Percentiles rank a stretch among this genome's conserved stretches.
These are phyloP conservation scores for Phytophthora vignae DNA, from an alignment of 352 stramenopile genomes.

Conservation along the genomic window DNA sequence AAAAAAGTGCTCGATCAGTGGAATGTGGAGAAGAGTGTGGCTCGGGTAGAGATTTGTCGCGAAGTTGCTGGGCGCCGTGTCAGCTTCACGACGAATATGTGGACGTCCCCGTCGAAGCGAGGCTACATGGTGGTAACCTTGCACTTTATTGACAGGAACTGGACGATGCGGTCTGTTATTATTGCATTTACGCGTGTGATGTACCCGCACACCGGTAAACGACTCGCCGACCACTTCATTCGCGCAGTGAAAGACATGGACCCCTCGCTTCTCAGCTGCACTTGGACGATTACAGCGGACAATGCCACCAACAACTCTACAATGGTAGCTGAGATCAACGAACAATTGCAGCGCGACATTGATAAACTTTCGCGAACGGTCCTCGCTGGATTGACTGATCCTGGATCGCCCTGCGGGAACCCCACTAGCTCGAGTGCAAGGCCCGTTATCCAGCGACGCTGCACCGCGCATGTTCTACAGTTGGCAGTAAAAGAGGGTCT, in stretches of 20 bases:
- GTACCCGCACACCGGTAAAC: background rate
- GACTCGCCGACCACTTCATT: background rate
- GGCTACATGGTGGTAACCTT: slow-evolving; percentile 29
- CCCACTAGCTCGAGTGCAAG: background rate
- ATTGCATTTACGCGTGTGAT: slow-evolving; percentile 20
- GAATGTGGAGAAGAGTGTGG: background rate
- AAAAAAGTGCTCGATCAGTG: slow-evolving; percentile 10
- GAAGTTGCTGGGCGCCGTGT: slow-evolving; percentile 6
- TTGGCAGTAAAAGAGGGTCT: background rate
- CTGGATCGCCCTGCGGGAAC: background rate
- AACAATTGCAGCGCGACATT: background rate
- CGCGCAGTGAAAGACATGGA: background rate
- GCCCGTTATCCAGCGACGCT: background rate
- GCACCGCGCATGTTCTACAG: background rate
- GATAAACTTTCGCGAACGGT: background rate
- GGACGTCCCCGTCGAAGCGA: slow-evolving; percentile 16
- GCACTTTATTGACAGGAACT: slow-evolving; percentile 27
- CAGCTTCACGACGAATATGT: slow-evolving; percentile 32
- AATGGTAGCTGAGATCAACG: background rate
- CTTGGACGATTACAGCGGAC: background rate
- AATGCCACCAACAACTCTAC: background rate
- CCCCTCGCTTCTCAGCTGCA: background rate
- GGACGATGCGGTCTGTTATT: slow-evolving; percentile 19
- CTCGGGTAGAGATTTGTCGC: background rate
- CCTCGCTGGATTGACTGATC: background rate